Evolutionary conservation across 176 grass and related monocot genomes (phyloP), one percentile per base, ranked within the genome.

Genomic region (Paspalum vaginatum): DNA sequence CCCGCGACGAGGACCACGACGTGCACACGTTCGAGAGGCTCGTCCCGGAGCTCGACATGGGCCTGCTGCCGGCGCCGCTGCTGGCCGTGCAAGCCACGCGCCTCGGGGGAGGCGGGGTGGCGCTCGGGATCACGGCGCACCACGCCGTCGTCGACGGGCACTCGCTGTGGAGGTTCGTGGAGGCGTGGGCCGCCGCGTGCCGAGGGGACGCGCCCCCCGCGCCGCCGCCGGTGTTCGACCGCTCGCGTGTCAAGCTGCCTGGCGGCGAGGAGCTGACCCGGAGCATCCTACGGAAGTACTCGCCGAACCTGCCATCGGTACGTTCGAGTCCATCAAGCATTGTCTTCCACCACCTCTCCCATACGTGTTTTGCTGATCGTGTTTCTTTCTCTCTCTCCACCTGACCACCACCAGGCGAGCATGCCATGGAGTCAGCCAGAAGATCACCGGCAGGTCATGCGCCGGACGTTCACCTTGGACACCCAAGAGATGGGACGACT

Each of bases 21-120:
- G 39, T 71, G 25, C 46, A 4, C 17, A 49, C 82, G 39, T 70
- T 90, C 21, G 71, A 54, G 65, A 43, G 9, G 57, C 83, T 91
- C 45, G 85, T 81, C 39, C 85, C 83, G 2, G 61, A 84, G 46
- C n/a, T 81, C 38, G 77, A 82, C 42, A 82, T 81, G 84, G 8
- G n/a, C 22, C 10, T 60, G 65, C 51, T 94, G 25, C 92, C 92
- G 5, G 59, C 80, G 17, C 16, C 86, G 24, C 24, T 88, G n/a
- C 77, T 86, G 50, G 85, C 88, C 4, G 70, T 88, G 83, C 88
- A 94, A 70, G 86, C 63, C 52, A 94, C 76, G 42, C 75, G 75
- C 1, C 37, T 88, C 26, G 21, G 6, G 14, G 68, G 70, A 45
- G 82, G 27, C 43, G 74, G 80, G 13, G 11, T 81, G 44, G 78